Conservation (phyloP, 495 filamentous ascomycete species). For the Bombardia bombarda region DNA sequence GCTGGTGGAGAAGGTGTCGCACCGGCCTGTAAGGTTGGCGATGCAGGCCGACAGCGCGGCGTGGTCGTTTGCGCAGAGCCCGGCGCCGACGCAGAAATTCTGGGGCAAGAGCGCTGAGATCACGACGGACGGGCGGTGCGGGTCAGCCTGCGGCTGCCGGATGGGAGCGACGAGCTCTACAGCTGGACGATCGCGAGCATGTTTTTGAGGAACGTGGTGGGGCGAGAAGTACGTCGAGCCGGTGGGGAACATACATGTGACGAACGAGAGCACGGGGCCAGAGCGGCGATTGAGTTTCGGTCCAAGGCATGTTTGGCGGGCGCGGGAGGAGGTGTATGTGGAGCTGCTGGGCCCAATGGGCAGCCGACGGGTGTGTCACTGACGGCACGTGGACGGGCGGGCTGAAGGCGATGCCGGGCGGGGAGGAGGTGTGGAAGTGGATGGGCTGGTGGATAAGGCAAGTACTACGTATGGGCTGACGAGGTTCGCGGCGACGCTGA, state of each 20-base stretch:
- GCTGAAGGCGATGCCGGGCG: slow-evolving; percentile 53
- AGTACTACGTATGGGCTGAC: slow-evolving; percentile 79
- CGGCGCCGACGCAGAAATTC: slow-evolving; percentile 89
- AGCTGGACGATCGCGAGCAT: slow-evolving; percentile 78
- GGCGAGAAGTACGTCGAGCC: slow-evolving; percentile 98
- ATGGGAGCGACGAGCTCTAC: slow-evolving; percentile 61
- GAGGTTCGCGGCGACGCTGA: slow-evolving; percentile 73
- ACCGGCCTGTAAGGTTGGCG: slow-evolving; percentile 85
- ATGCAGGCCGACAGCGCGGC: slow-evolving; percentile 78
- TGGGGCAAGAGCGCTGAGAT: slow-evolving; percentile 96
- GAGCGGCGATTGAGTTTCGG: slow-evolving; percentile 78
- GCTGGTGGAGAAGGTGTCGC: slow-evolving; percentile 85
- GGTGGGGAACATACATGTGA: slow-evolving; percentile 74
- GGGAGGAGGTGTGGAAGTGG: slow-evolving; percentile 67
- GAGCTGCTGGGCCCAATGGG: slow-evolving; percentile 60
- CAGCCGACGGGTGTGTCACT: slow-evolving; percentile 52
- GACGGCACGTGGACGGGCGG: slow-evolving; percentile 71
- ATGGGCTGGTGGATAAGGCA: slow-evolving; percentile 65
- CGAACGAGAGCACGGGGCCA: slow-evolving; percentile 75
- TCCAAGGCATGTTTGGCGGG: slow-evolving; percentile 90
- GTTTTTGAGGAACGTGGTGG: slow-evolving; percentile 88
- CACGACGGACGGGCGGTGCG: slow-evolving; percentile 82
- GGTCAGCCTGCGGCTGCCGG: slow-evolving; percentile 49
- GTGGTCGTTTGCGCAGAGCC: slow-evolving; percentile 82
- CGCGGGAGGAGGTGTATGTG: slow-evolving; percentile 83